Conservation (phyloP, 1,284 basidiomycete species). For the Inonotus obliquus region DNA sequence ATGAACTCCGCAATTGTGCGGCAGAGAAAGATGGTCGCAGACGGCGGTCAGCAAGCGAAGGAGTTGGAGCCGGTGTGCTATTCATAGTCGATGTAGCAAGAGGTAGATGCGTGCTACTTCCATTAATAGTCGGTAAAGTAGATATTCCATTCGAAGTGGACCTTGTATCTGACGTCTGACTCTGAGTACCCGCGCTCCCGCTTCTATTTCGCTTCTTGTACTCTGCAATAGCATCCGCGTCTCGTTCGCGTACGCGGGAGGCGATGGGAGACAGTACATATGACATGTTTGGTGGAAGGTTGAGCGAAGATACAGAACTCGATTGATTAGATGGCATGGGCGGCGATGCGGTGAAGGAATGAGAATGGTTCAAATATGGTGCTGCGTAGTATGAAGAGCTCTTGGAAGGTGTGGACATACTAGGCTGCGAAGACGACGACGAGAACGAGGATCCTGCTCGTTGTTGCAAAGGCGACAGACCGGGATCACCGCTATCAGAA, state of each 20-base stretch:
- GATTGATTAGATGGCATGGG: constrained; percentile 39
- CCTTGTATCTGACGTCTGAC: constrained; percentile 52
- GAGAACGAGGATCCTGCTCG: constrained; percentile 37
- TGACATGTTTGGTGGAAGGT: constrained; percentile 32
- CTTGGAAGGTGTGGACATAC: constrained; percentile 10
- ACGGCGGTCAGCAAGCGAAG: constrained; percentile 51
- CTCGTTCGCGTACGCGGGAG: constrained; percentile 70
- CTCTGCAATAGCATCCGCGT: constrained; percentile 80
- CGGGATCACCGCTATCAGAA: constrained; percentile 60
- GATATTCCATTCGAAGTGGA: constrained; percentile 15
- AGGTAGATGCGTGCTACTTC: constrained; percentile 40
- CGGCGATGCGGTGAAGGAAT: constrained; percentile 39
- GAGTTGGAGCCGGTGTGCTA: constrained; percentile 36
- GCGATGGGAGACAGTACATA: constrained; percentile 66
- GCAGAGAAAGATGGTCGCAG: constrained; percentile 72
- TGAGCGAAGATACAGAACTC: constrained; percentile 31
- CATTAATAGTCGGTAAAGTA: constrained; percentile 39
- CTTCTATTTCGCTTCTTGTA: constrained; percentile 75
- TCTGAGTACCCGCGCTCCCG: constrained; percentile 59
- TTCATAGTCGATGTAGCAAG: constrained; percentile 50
- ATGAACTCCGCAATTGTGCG: constrained; percentile 57
- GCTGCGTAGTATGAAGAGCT: constrained; percentile 16
- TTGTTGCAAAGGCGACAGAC: constrained; percentile 30
- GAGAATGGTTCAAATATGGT: constrained; percentile 29
- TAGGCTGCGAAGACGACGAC: constrained; percentile 45